Evolutionary conservation across 768 basidiomycete genomes (phyloP).

Genomic region (Heimioporus sp.): DNA sequence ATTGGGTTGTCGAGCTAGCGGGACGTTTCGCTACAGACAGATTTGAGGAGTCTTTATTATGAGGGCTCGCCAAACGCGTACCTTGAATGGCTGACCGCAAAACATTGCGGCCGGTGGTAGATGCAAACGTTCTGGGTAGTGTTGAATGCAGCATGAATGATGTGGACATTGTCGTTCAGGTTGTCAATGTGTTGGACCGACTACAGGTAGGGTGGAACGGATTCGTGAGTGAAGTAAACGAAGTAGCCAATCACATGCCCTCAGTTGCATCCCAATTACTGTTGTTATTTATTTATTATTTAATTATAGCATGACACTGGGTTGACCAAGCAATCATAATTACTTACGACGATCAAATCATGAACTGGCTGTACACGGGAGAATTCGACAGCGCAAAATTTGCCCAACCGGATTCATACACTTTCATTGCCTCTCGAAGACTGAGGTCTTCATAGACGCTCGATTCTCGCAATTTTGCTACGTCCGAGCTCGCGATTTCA

Average conservation of each 20-base stretch:
- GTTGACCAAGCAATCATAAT: no score
- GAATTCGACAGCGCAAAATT: no score
- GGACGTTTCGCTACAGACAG: conserved; percentile 39
- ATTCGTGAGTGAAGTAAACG: no score
- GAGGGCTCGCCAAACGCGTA: conserved; percentile 12
- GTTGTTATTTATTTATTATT: neutral
- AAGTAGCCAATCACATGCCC: conserved; percentile 16
- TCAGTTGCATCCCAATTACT: conserved; percentile 3
- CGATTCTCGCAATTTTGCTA: no score
- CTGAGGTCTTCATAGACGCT: no score
- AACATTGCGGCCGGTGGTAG: conserved; percentile 37
- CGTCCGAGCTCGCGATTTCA: no score
- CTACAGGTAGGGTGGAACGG: no score
- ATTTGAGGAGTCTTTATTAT: neutral
- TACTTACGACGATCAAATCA: no score
- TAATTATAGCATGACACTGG: neutral
- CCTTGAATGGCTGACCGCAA: conserved; percentile 43
- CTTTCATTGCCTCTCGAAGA: no score
- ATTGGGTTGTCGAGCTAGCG: conserved; percentile 36
- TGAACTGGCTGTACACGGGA: no score
- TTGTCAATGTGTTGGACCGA: no score
- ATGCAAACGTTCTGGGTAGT: conserved; percentile 41
- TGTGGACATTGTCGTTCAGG: conserved; percentile 43
- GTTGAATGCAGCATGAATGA: conserved; percentile 49
- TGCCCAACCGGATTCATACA: no score